Base-by-base conservation (phyloP, 805 yeast genomes). In the Cyberlindnera veronae region DNA sequence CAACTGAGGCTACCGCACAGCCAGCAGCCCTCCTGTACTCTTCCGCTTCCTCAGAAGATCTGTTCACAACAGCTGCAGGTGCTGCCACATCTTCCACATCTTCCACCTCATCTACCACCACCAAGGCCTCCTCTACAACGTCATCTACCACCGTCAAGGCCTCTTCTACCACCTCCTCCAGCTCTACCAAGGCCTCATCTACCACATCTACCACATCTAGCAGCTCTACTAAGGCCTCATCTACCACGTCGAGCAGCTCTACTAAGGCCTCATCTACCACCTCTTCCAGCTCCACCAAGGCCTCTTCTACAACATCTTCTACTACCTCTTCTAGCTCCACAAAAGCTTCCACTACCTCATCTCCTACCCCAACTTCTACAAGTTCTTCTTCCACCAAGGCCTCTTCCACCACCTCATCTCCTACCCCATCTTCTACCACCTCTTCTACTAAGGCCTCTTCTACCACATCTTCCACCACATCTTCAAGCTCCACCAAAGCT, bases 351-450 rank as follows among this genome's bases (percentile, higher is more conserved):
- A 15, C 48, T 12, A 18, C 48, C n/a, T 17, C 41, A n/a, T 27
- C 42, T 10, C 5, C 38, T 5, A 22, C 45, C 26, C 18, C 39
- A 36, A 36, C 38, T 24, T 41, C 40, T 19, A 32, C 46, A n/a
- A 32, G 48, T 26, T 38, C 44, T 30, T 2, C 33, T 31, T 23
- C 29, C 32, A 31, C 35, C 23, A 24, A 17, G 36, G 30, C 48
- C 26, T 34, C 34, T 21, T 46, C 36, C 20, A 42, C 35, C 24
- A 22, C 43, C 14, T 35, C 51, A 38, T 17, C 35, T 20, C 19
- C 38, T 40, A n/a, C 39, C 21, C 29, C 38, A 8, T 9, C 43
- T 18, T 15, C 38, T 15, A 28, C 48, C 16, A 26, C 39, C 15
- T 14, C 43, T 19, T 29, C 45, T 13, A 19, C 42, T 36, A 14